phyloP scores from a whole-genome alignment of 257 asterid genomes.

The Lantana camara region DNA sequence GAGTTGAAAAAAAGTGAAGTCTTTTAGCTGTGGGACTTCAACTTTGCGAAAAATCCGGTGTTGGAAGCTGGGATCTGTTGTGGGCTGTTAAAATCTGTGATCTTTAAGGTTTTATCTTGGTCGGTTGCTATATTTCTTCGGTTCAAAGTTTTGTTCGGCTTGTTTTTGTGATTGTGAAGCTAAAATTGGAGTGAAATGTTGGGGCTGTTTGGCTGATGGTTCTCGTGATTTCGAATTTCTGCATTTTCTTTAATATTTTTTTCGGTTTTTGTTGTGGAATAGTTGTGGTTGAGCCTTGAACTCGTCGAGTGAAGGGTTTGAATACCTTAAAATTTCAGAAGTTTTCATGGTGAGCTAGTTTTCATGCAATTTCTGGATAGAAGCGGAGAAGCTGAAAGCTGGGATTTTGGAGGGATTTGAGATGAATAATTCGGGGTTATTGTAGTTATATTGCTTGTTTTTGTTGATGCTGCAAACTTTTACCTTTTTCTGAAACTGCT shows the following conservation, averaged over 20 bases:
- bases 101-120: not conserved
- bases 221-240: not conserved
- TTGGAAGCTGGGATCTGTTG: constrained; percentile 36
- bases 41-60: constrained; percentile 7
- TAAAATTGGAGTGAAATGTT: not conserved
- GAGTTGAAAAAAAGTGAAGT: not conserved
- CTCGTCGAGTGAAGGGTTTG: constrained; percentile 19
- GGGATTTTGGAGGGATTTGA: constrained; percentile 19
- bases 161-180: not conserved
- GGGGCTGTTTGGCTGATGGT: not conserved
- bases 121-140: not conserved
- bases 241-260: constrained; percentile 20
- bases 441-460: constrained; percentile 19
- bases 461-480: constrained; percentile 14
- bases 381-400: not conserved
- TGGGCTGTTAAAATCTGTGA: not conserved
- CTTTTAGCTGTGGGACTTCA: not conserved
- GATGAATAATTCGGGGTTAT: constrained; percentile 19
- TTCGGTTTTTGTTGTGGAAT: constrained; percentile 33
- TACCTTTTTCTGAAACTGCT: constrained; percentile 24
- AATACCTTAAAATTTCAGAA: not conserved
- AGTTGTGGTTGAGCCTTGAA: constrained; percentile 35
- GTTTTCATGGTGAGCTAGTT: too few species aligned
- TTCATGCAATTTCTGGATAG: constrained; percentile 27
- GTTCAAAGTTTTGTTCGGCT: not conserved